Percentiles rank a stretch among this genome's conserved stretches.
Evolutionary conservation across 1,284 basidiomycete genomes (phyloP).

Genomic region (Mycena citricolor): DNA sequence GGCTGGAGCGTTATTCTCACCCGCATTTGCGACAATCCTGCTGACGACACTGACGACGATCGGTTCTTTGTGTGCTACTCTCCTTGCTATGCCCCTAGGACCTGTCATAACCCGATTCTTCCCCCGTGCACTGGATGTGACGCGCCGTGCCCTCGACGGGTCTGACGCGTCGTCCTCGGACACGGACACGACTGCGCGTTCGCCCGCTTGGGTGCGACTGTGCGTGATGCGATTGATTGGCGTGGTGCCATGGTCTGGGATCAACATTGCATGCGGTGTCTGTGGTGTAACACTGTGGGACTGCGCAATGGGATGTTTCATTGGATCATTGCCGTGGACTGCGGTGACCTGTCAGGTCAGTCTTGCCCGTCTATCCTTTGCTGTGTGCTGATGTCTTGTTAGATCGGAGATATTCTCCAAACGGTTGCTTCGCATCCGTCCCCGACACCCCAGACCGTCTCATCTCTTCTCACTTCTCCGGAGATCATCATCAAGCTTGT

Average conservation of each 20-base stretch:
- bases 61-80: conserved; percentile 79
- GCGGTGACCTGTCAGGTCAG: conserved; percentile 81
- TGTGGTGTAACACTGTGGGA: conserved; percentile 75
- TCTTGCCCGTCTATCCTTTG: conserved; percentile 18
- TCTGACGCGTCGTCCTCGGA: conserved; percentile 31
- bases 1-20: conserved; percentile 83
- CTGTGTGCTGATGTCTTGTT: conserved; percentile 19
- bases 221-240: conserved; percentile 85
- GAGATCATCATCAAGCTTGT: conserved; percentile 72
- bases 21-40: conserved; percentile 73
- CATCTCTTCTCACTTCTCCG: conserved; percentile 69
- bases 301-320: conserved; percentile 80
- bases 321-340: conserved; percentile 80
- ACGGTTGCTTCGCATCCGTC: conserved; percentile 69
- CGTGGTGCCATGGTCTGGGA: conserved; percentile 91
- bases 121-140: conserved; percentile 82
- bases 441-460: conserved; percentile 66
- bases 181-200: conserved; percentile 30
- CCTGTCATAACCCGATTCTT: conserved; percentile 79
- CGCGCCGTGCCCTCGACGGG: conserved; percentile 65
- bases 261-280: conserved; percentile 91
- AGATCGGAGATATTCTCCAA: conserved; percentile 83
- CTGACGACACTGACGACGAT: conserved; percentile 81
- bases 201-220: conserved; percentile 80
- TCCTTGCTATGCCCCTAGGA: conserved; percentile 79